Base-by-base conservation (phyloP, 257 asterid genomes). In the Eucommia ulmoides region DNA sequence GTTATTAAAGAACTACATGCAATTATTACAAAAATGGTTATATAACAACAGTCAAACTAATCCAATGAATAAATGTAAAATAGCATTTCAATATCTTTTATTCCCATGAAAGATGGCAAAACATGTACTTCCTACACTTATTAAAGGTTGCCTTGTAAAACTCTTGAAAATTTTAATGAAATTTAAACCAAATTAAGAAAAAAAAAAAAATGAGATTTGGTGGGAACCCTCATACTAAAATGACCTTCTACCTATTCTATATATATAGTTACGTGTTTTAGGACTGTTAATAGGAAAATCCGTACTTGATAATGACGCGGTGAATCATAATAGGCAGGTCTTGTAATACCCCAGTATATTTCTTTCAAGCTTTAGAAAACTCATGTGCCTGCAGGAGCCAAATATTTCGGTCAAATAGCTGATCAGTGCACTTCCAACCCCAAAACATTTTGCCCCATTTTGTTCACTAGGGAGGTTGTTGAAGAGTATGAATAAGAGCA, bases 311-410 rank as follows among this genome's bases (percentile, higher is more conserved):
- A 50, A 64, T 33, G 78, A 67, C 64, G 57, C 65, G 71, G 45
- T 49, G 65, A 71, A 70, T 58, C 66, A 71, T 68, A 74, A 68
- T 64, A 5, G 60, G 58, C 64, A 71, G 86, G 78, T 83, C 94
- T 84, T 63, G 84, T 76, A 78, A 71, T 54, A 64, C 65, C 71
- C 80, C 75, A 42, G 88, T 75, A 67, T 55, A 72, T 71, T 68
- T 84, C 86, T 73, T 79, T 79, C 87, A 74, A 73, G 76, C 88
- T 71, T 62, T 81, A 75, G 88, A 82, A 72, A 76, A 84, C 70
- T 88, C 97, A 81, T 88, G 97, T 81, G 92, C 95, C 95, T 88
- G 97, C 95, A 84, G 82, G 84, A 82, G 79, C 66, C 88, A 88
- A 88, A 88, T 76, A 79, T 70, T 78, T 71, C 76, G 45, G 88